Conservation (phyloP, 495 filamentous ascomycete genomes). For the Aspergillus wentii region DNA sequence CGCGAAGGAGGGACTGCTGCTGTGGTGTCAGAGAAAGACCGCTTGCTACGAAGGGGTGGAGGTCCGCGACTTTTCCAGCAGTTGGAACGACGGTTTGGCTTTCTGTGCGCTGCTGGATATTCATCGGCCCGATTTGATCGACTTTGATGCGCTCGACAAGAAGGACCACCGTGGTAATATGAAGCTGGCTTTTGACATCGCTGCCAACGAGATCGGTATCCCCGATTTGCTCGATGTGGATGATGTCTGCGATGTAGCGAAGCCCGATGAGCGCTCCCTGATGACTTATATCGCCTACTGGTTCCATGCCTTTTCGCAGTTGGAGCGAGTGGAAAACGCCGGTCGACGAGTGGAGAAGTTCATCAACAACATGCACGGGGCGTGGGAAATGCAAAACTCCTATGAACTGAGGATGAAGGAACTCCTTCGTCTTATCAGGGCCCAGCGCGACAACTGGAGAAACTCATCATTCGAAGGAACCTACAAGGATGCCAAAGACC, state of each 20-base stretch:
- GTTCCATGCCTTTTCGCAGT: slow-evolving; percentile 98
- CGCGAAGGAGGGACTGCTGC: slow-evolving; percentile 87
- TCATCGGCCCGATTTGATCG: slow-evolving; percentile 93
- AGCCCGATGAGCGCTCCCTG: slow-evolving; percentile 90
- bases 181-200: slow-evolving; percentile 94
- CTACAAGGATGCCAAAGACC: slow-evolving; percentile 88
- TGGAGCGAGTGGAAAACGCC: slow-evolving; percentile 96
- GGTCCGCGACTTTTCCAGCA: slow-evolving; percentile 85
- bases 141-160: slow-evolving; percentile 92
- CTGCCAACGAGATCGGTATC: slow-evolving; percentile 93
- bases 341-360: slow-evolving; percentile 97
- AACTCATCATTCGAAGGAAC: slow-evolving; percentile 80
- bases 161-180: slow-evolving; percentile 94
- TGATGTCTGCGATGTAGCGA: slow-evolving; percentile 94
- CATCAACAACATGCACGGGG: slow-evolving; percentile 97
- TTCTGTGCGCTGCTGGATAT: slow-evolving; percentile 97
- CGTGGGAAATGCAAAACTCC: slow-evolving; percentile 97
- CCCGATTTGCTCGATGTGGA: slow-evolving; percentile 94
- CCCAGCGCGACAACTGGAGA: slow-evolving; percentile 70
- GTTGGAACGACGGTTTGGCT: slow-evolving; percentile 95
- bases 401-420: slow-evolving; percentile 87
- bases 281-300: slow-evolving; percentile 99
- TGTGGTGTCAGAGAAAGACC: slow-evolving; percentile 98
- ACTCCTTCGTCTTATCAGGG: slow-evolving; percentile 66
- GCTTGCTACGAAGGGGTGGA: slow-evolving; percentile 97